These are phyloP conservation scores for Neoboletus subvelutipes DNA, from an alignment of 768 basidiomycete species.

Conservation along the genomic window DNA sequence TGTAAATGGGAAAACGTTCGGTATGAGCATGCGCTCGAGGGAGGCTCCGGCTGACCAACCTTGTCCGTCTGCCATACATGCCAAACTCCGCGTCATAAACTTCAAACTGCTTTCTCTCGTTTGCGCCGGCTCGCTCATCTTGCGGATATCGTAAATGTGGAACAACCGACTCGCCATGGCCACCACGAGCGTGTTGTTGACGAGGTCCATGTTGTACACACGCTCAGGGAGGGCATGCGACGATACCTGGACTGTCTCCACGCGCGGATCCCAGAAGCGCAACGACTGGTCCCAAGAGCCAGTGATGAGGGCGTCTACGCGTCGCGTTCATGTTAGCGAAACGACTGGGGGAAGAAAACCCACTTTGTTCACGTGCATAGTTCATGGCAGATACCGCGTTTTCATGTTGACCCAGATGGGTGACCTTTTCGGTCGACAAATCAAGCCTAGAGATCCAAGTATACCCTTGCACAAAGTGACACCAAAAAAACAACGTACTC, in stretches of 20 bases:
- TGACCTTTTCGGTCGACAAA: constrained; percentile 66
- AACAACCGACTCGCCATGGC: constrained; percentile 92
- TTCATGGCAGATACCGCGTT: constrained; percentile 79
- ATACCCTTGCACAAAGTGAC: neutral
- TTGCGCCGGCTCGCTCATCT: constrained; percentile 73
- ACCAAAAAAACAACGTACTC: constrained; percentile 46
- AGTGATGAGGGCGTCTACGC: constrained; percentile 68
- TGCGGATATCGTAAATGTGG: constrained; percentile 83
- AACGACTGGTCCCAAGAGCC: constrained; percentile 93
- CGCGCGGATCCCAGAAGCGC: constrained; percentile 83
- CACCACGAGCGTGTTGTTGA: constrained; percentile 79
- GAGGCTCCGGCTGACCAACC: constrained; percentile 44
- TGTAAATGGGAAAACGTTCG: neutral
- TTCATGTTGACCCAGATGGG: constrained; percentile 76
- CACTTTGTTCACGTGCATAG: constrained; percentile 65
- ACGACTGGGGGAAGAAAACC: constrained; percentile 22
- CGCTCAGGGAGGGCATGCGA: constrained; percentile 74
- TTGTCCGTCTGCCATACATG: constrained; percentile 91
- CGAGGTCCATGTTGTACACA: constrained; percentile 80
- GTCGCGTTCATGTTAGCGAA: neutral
- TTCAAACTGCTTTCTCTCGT: constrained; percentile 91
- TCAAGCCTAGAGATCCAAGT: constrained; percentile 51
- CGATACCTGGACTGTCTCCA: constrained; percentile 53
- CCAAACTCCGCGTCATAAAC: constrained; percentile 89
- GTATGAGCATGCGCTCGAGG: neutral